These are phyloP conservation scores for Sophora flavescens DNA, from an alignment of 306 rosid species.

Conservation along the genomic window DNA sequence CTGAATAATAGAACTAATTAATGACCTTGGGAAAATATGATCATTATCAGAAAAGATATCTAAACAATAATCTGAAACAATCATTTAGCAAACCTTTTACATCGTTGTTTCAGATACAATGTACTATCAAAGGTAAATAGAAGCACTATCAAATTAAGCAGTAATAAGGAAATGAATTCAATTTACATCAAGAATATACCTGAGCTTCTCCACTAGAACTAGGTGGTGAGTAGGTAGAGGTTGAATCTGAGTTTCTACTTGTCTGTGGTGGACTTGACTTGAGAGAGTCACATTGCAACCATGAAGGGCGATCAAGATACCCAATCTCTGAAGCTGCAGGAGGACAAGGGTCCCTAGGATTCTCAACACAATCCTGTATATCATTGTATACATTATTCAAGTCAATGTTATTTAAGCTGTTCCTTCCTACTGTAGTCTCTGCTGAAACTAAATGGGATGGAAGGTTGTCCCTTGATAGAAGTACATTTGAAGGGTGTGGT, in stretches of 20 bases:
- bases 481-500: constrained; percentile 40
- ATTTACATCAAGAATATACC: constrained; percentile 51
- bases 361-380: constrained; percentile 53
- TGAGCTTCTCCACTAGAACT: constrained; percentile 74
- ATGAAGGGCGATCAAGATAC: constrained; percentile 45
- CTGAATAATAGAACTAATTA: constrained; percentile 1
- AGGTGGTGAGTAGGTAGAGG: constrained; percentile 69
- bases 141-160: constrained; percentile 11
- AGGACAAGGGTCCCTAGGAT: constrained; percentile 47
- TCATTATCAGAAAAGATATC: constrained; percentile 3
- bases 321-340: constrained; percentile 44
- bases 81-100: constrained; percentile 1
- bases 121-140: constrained; percentile 1
- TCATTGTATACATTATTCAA: constrained; percentile 64
- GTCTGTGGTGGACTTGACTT: constrained; percentile 67
- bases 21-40: background rate
- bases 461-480: constrained; percentile 43
- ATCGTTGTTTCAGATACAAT: background rate
- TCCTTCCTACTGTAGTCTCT: constrained; percentile 47
- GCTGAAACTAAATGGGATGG: constrained; percentile 45
- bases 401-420: constrained; percentile 61
- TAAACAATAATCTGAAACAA: background rate
- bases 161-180: constrained; percentile 35
- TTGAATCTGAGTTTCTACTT: constrained; percentile 68
- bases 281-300: constrained; percentile 51